A percentile compares a stretch with the other conserved stretches of the same genome.
phyloP scores from a whole-genome alignment of 495 filamentous ascomycete species.

The Chaetomium cochliodes region DNA sequence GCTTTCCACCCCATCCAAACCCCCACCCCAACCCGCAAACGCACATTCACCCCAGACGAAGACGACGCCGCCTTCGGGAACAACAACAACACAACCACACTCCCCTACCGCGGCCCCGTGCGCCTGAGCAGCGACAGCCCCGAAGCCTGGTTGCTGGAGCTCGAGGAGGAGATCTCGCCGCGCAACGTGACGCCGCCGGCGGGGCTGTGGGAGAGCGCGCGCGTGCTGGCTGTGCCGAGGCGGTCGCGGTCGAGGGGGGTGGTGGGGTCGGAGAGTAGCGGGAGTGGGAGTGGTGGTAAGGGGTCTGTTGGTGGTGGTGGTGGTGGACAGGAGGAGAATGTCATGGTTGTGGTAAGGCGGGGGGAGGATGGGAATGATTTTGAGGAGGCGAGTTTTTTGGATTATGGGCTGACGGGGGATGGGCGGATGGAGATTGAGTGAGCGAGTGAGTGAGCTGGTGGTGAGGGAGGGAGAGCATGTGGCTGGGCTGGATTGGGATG shows the following conservation, averaged over 20 bases:
- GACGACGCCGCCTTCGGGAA: conserved; percentile 17
- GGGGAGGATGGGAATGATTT: conserved; percentile 47
- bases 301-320: not conserved
- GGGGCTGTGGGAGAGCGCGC: conserved; percentile 27
- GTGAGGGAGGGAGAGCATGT: not conserved
- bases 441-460: too few species aligned
- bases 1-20: conserved; percentile 7
- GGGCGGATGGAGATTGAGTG: conserved; percentile 30
- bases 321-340: conserved; percentile 38
- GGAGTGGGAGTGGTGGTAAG: too few species aligned
- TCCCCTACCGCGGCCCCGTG: conserved; percentile 25
- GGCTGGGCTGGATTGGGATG: not conserved
- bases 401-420: conserved; percentile 30
- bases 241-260: conserved; percentile 19
- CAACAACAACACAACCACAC: not conserved
- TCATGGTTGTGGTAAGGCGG: conserved; percentile 9
- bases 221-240: conserved; percentile 45
- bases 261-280: not conserved
- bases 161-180: conserved; percentile 42
- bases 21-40: conserved; percentile 37
- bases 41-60: conserved; percentile 36
- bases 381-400: conserved; percentile 54
- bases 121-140: conserved; percentile 18
- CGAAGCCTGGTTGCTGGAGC: conserved; percentile 27
- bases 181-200: conserved; percentile 34